These are phyloP conservation scores for Rhododendron kiyosumense DNA, from an alignment of 148 eudicot genomes.

Conservation along the genomic window DNA sequence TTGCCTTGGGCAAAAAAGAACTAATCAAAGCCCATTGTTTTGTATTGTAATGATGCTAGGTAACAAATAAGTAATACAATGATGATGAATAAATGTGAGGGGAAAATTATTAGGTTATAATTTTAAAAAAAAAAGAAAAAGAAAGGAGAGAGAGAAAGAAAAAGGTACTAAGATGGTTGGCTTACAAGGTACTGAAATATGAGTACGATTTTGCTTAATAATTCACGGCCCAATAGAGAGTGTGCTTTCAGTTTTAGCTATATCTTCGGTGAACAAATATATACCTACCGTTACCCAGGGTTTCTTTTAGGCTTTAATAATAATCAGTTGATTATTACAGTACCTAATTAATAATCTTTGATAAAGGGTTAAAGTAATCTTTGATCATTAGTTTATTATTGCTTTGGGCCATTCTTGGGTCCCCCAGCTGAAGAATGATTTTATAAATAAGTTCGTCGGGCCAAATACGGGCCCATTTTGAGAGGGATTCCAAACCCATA, in stretches of 20 bases:
- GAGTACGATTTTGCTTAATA: not conserved
- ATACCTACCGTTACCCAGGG: not conserved
- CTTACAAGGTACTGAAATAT: not conserved
- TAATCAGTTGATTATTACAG: not conserved
- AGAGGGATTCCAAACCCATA: not conserved
- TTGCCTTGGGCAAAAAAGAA: too few relatives aligned
- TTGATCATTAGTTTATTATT: not conserved
- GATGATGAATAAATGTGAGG: not conserved
- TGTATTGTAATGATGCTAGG: not conserved
- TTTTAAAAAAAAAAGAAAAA: too few relatives aligned
- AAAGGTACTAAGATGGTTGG: not conserved
- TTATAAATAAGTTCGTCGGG: not conserved
- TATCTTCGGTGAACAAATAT: not conserved
- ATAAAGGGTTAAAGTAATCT: not conserved
- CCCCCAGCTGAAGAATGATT: not conserved
- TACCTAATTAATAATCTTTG: not conserved
- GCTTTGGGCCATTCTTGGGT: not conserved
- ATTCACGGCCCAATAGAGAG: not conserved
- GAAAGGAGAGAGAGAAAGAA: not conserved
- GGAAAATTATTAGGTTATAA: not conserved
- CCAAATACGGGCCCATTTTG: not conserved
- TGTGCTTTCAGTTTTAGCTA: not conserved
- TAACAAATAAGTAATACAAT: not conserved
- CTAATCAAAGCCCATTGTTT: not conserved
- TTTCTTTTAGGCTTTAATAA: not conserved